Conservation (phyloP, 192 early-diverging fungal species). For the Spizellomyces sp. region DNA sequence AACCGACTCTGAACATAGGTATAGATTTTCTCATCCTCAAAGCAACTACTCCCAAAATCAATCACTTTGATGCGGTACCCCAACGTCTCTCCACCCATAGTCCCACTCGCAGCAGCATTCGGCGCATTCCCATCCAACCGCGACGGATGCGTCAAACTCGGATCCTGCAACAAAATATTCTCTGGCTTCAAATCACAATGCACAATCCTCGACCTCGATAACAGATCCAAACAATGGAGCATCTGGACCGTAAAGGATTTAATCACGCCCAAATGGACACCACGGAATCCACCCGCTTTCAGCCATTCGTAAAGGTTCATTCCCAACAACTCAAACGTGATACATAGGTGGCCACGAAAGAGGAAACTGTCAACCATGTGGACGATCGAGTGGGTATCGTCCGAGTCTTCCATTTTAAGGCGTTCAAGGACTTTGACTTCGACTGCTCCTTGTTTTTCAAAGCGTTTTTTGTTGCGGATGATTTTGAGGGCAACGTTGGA, state of each 20-base stretch:
- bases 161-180: slow-evolving; percentile 83
- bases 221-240: slow-evolving; percentile 75
- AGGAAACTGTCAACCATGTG: slow-evolving; percentile 91
- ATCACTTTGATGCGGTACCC: slow-evolving; percentile 89
- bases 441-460: slow-evolving; percentile 91
- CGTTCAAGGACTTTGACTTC: slow-evolving; percentile 93
- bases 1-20: slow-evolving; percentile 98
- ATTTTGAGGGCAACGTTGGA: slow-evolving; percentile 89
- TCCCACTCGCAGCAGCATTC: too few relatives aligned
- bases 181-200: slow-evolving; percentile 98
- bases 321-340: slow-evolving; percentile 90
- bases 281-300: slow-evolving; percentile 88
- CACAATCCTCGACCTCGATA: slow-evolving; percentile 76
- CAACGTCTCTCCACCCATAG: not conserved
- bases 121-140: slow-evolving; percentile 31
- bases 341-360: slow-evolving; percentile 95
- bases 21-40: slow-evolving; percentile 91
- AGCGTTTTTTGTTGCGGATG: slow-evolving; percentile 94
- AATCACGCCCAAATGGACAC: slow-evolving; percentile 78
- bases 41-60: slow-evolving; percentile 96
- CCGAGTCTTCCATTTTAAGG: slow-evolving; percentile 81
- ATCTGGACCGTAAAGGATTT: slow-evolving; percentile 79
- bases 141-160: slow-evolving; percentile 43
- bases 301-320: slow-evolving; percentile 98
- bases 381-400: slow-evolving; percentile 76